These are phyloP conservation scores for Crithidia mellificae DNA, from an alignment of 208 protist genomes.

Conservation along the genomic window DNA sequence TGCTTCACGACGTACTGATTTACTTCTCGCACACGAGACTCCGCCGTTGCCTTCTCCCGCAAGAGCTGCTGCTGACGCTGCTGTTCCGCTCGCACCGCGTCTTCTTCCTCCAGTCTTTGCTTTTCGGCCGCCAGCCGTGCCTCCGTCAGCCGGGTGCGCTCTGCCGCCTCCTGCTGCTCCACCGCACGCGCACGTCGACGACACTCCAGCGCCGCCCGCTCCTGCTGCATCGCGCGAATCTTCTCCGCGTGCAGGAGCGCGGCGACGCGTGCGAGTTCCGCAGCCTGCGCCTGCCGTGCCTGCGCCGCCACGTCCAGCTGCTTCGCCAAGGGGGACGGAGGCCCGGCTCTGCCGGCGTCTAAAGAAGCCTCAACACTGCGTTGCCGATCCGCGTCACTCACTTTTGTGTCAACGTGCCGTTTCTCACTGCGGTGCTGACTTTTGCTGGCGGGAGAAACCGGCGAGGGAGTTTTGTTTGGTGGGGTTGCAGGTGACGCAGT, in stretches of 20 bases:
- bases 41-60: conserved; percentile 18
- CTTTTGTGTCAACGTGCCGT: too few relatives aligned
- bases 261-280: conserved; percentile 13
- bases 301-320: neutral
- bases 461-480: neutral
- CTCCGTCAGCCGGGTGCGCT: conserved; percentile 33
- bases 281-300: neutral
- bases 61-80: neutral
- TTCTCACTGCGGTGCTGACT: too few relatives aligned
- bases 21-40: conserved; percentile 24
- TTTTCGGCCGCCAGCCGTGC: conserved; percentile 36
- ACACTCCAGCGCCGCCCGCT: conserved; percentile 34
- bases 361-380: too few relatives aligned
- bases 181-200: conserved; percentile 28
- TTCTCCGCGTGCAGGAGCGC: conserved; percentile 45
- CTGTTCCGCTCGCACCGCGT: conserved; percentile 11
- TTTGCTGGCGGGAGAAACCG: too few relatives aligned
- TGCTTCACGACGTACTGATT: conserved; percentile 33
- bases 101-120: conserved; percentile 27
- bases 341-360: too few relatives aligned
- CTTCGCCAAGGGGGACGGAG: neutral
- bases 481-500: neutral
- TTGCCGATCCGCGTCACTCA: too few relatives aligned
- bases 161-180: conserved; percentile 44
- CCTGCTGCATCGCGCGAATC: conserved; percentile 33